Base-by-base conservation (phyloP, 2,329 filamentous ascomycete genomes). In the Talaromyces sp. region DNA sequence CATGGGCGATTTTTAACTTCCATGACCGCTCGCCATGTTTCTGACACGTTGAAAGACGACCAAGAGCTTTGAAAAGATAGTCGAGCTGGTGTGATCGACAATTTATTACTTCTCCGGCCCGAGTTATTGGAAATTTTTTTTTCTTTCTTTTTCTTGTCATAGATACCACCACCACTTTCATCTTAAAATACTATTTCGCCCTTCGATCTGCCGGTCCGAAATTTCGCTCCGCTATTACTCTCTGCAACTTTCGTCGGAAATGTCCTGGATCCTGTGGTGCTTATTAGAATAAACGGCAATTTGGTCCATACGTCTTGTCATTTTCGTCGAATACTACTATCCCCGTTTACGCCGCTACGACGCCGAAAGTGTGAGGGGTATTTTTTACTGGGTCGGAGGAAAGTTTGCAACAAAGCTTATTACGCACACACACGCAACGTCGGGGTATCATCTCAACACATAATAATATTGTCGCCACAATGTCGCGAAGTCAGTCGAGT, bases 401-500 rank as follows among this genome's bases (percentile, higher is more conserved):
- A 38, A 38, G 29, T n/a, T n/a, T 17, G 35, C 35, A 38, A n/a
- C 35, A 38, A 38, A 8, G 17, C 6, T 3, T 17, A 17, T 38
- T 13, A 38, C 35, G 1, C 35, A n/a, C 26, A 27, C 26, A 27
- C 26, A 27, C 26, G 26, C 26, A 27, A 27, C 26, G 26, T n/a
- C 35, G 32, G 31, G 32, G 32, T 38, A 24, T 21, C 24, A 46
- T 21, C 24, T 21, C 21, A 46, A 13, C 43, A 46, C 21, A 35
- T 17, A 14, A 27, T 35, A 52, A 14, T 11, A 17, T 19, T 17
- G 17, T 29, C 35, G 17, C 24, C 49, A 51, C 35, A 43, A 61
- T 61, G 59, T 61, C 72, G 35, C 69, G 73, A 67, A 76, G 73
- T 61, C 74, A 76, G 66, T 75, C 73, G 27, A 75, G 73, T 59